phyloP scores from a whole-genome alignment of 192 early-diverging fungal genomes.

The Funneliformis geosporum region DNA sequence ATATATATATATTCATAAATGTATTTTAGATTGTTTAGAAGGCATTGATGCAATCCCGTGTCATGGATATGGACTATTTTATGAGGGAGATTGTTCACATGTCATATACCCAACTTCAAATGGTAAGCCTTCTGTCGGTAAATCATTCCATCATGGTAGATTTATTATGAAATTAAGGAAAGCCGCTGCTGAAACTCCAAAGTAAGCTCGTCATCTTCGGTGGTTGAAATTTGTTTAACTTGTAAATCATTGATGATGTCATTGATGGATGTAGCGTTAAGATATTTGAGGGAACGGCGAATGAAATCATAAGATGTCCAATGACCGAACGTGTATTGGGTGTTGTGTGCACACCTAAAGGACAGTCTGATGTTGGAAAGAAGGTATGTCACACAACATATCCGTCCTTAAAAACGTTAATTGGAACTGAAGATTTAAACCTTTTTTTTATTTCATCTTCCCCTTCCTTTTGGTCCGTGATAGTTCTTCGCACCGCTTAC shows the following conservation, averaged over 20 bases:
- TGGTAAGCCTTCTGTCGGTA: slow-evolving; percentile 59
- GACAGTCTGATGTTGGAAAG: slow-evolving; percentile 16
- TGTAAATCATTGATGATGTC: not conserved
- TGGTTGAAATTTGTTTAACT: not conserved
- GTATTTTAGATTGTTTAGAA: slow-evolving; percentile 77
- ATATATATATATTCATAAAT: slow-evolving; percentile 23
- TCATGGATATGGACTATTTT: slow-evolving; percentile 86
- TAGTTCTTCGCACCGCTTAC: slow-evolving; percentile 75
- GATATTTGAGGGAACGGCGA: slow-evolving; percentile 76
- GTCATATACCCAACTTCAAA: slow-evolving; percentile 68
- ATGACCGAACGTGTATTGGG: slow-evolving; percentile 57
- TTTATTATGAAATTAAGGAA: slow-evolving; percentile 85
- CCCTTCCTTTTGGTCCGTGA: not conserved
- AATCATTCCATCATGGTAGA: slow-evolving; percentile 92
- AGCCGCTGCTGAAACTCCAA: slow-evolving; percentile 55
- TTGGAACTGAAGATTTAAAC: not conserved
- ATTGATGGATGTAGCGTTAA: slow-evolving; percentile 60
- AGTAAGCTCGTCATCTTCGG: slow-evolving; percentile 44
- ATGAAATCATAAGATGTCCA: slow-evolving; percentile 56
- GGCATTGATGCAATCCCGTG: slow-evolving; percentile 83
- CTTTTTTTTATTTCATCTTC: not conserved
- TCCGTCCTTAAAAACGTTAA: not conserved
- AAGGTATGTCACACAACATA: not conserved
- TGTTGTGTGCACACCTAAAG: slow-evolving; percentile 51
- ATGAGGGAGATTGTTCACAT: slow-evolving; percentile 59